Base-by-base conservation (phyloP, 1,284 basidiomycete species). In the Pyrrhoderma noxium region DNA sequence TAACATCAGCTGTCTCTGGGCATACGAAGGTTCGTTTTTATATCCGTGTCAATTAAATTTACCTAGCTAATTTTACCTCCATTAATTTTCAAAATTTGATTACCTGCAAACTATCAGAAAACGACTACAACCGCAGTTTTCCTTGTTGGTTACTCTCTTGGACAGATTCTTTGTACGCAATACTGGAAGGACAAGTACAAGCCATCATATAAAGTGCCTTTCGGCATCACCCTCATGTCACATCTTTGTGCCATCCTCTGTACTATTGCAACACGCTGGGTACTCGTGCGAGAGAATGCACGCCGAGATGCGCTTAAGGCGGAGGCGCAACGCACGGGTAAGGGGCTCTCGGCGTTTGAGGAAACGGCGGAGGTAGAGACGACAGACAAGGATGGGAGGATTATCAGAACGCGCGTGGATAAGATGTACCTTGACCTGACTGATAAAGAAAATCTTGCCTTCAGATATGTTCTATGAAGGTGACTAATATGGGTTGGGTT, bases 71-170 rank as follows among this genome's bases (percentile, higher is more conserved):
- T 35, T 14, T 18, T 45, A 4, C 25, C 38, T 22, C 5, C 11
- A 31, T 31, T 5, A 31, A 5, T 39, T 7, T 9, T 45, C 21
- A 9, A 16, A 37, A 5, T 45, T 14, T 19, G 7, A 25, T 49
- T 22, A 39, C 35, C 38, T 23, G 39, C 39, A 2, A 8, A 25
- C 27, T 5, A 11, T 31, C 23, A 60, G 59, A 60, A 60, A 51
- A 57, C 63, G n/a, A 54, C 58, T 4, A 54, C 60, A 36, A 65
- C 65, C 47, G 63, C 57, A 2, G 58, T 65, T 45, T 66, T 65
- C 55, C 57, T 67, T 16, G 52, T 61, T n/a, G 60, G 59, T 4
- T 67, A 67, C 44, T 58, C 60, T 0, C 47, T 64, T 4, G 59
- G 59, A 31, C 64, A 67, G 53, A 57, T 65, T 27, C 50, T 64